Evolutionary conservation across 2,329 filamentous ascomycete species (phyloP).

Genomic region (Talaromyces verruculosus): DNA sequence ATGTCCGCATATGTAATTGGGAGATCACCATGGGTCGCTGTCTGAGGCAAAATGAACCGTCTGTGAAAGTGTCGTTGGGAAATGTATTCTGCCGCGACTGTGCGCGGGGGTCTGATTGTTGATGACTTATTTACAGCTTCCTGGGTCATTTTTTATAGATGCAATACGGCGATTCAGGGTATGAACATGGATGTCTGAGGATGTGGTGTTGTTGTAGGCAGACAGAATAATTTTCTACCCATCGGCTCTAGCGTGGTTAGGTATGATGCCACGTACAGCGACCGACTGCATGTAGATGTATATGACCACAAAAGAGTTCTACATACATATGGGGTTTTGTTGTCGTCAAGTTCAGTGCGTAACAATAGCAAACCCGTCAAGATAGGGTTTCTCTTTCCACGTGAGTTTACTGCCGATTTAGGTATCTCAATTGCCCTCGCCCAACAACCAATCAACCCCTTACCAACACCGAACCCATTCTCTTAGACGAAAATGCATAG

Average conservation of each 20-base stretch:
- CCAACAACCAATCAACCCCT: neutral
- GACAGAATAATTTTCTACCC: neutral
- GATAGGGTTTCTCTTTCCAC: neutral
- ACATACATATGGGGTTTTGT: neutral
- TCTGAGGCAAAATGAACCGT: slow-evolving; percentile 24
- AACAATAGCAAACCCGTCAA: neutral
- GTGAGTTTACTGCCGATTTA: neutral
- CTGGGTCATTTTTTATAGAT: neutral
- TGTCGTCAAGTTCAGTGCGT: neutral
- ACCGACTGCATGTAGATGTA: neutral
- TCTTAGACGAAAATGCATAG: neutral
- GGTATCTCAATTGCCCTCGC: neutral
- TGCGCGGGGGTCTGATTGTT: neutral
- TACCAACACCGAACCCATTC: neutral
- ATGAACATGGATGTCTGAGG: neutral
- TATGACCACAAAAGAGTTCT: neutral
- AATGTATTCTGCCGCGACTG: slow-evolving; percentile 20
- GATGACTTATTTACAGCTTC: neutral
- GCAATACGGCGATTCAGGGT: neutral
- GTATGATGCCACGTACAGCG: neutral
- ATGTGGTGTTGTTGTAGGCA: neutral
- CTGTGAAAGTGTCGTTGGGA: slow-evolving; percentile 28
- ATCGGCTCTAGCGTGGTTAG: neutral
- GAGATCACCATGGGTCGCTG: slow-evolving; percentile 23
- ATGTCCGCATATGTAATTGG: slow-evolving; percentile 28